Base-by-base conservation (phyloP, 306 rosid species). In the Pterocarpus santalinus region DNA sequence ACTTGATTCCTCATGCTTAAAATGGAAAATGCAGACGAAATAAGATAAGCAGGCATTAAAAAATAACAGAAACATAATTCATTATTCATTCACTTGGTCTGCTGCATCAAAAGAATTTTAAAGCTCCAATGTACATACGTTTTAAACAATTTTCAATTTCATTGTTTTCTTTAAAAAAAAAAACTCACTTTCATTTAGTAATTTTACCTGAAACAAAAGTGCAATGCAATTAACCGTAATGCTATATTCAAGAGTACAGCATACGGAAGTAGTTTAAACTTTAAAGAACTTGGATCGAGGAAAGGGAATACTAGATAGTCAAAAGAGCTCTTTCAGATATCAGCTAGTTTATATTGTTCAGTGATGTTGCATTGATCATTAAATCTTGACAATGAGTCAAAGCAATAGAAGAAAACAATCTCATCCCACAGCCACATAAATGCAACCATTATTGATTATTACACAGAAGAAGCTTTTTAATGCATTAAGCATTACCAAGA, bases 1-100 rank as follows among this genome's bases (percentile, higher is more conserved):
- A 79, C 83, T 77, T 79, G 85, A 83, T 75, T 77, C 95, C 69
- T 65, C 85, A 49, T 61, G 82, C 93, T 88, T 83, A 46, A 82
- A 75, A 79, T 67, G 35, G 34, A 56, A 75, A 77, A 35, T 43
- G 12, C 34, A 46, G 49, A 72, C 55, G 60, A 76, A 49, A 74
- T 16, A 84, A 72, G 57, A 57, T 52, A 46, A 84, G 63, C 30
- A 8, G 13, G 46, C 13, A 69, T 64, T 74, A 60, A 16, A 43
- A 39, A 72, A 76, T 2, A 82, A 69, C 16, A 2, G 15, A 66
- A 65, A 75, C 72, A 53, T 43, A 38, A 11, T 22, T 56, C 53
- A 68, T 57, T n/a, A 60, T 14, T 60, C 44, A 65, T 58, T 65
- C 60, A 58, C 32, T 72, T 72, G 76, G 47, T 28, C 55, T 78